Conservation (phyloP, 495 filamentous ascomycete genomes). For the Trichoderma orchidacearum region DNA sequence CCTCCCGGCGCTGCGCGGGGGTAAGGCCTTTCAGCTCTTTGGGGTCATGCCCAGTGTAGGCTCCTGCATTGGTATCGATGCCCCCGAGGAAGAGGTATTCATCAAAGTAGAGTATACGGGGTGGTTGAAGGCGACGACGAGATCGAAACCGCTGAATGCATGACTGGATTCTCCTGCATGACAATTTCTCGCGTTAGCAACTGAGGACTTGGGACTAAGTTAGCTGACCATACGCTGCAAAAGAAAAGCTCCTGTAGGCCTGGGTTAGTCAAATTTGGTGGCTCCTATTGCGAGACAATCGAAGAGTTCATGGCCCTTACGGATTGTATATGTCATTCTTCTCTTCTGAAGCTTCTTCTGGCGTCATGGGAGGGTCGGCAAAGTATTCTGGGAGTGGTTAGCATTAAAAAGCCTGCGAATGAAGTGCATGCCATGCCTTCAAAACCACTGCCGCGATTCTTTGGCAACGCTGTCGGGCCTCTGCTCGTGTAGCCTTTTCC, state of each 20-base stretch:
- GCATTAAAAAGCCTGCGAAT: background rate
- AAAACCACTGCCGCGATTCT: conserved; percentile 25
- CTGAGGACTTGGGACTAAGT: background rate
- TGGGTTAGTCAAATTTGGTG: conserved; percentile 8
- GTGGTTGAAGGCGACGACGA: conserved; percentile 55
- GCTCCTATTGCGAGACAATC: background rate
- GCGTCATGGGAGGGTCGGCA: conserved; percentile 65
- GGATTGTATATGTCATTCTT: conserved; percentile 36
- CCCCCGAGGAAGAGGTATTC: conserved; percentile 80
- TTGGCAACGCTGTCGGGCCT: conserved; percentile 8
- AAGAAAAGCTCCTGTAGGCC: conserved; percentile 14
- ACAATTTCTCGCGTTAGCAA: background rate
- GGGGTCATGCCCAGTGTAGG: conserved; percentile 47
- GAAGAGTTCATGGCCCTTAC: conserved; percentile 18
- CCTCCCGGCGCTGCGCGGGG: conserved; percentile 40
- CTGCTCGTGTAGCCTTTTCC: background rate
- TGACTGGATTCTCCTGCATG: conserved; percentile 60
- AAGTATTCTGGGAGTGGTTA: conserved; percentile 42
- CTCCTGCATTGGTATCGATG: conserved; percentile 48
- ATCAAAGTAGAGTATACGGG: conserved; percentile 51
- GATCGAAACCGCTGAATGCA: conserved; percentile 71
- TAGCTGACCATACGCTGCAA: conserved; percentile 19
- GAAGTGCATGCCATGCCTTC: conserved; percentile 20
- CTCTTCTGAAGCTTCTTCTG: conserved; percentile 48
- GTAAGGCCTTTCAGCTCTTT: conserved; percentile 28